Conservation (phyloP, 2,329 filamentous ascomycete species). For the Trichoderma pleuroti region DNA sequence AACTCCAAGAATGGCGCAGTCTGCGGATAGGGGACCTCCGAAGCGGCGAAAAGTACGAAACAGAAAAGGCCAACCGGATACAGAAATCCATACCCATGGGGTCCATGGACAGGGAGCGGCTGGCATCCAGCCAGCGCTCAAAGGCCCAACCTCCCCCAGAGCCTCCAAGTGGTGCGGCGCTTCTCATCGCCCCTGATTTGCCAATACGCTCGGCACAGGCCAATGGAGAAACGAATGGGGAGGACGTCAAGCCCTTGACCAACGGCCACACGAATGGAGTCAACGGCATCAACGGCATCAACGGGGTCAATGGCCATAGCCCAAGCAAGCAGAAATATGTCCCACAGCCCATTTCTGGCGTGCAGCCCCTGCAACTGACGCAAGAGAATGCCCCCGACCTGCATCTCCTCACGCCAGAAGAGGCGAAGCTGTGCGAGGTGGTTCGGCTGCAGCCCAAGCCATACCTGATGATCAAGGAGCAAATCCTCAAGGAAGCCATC, state of each 20-base stretch:
- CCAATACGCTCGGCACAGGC: conserved; percentile 53
- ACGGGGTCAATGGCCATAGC: conserved; percentile 36
- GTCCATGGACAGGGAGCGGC: conserved; percentile 75
- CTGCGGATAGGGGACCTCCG: conserved; percentile 80
- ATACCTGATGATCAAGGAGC: conserved; percentile 91
- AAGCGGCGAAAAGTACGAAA: conserved; percentile 87
- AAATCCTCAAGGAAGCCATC: conserved; percentile 83
- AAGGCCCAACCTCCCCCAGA: conserved; percentile 66
- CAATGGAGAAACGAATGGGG: conserved; percentile 42
- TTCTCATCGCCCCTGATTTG: conserved; percentile 75
- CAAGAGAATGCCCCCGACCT: conserved; percentile 77
- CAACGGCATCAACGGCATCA: conserved; percentile 45
- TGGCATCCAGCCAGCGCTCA: conserved; percentile 67
- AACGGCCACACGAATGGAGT: conserved; percentile 40
- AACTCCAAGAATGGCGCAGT: conserved; percentile 90
- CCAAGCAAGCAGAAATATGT: conserved; percentile 49
- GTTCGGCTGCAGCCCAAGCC: conserved; percentile 88
- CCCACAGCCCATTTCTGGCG: conserved; percentile 56
- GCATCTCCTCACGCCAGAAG: conserved; percentile 80
- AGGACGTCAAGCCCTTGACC: conserved; percentile 33
- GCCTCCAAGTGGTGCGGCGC: conserved; percentile 68
- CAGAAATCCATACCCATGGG: conserved; percentile 70
- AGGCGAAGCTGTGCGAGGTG: conserved; percentile 79
- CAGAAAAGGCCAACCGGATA: conserved; percentile 74
- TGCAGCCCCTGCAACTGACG: conserved; percentile 63